These are phyloP conservation scores for Terana coerulea DNA, from an alignment of 768 basidiomycete species.

Conservation along the genomic window DNA sequence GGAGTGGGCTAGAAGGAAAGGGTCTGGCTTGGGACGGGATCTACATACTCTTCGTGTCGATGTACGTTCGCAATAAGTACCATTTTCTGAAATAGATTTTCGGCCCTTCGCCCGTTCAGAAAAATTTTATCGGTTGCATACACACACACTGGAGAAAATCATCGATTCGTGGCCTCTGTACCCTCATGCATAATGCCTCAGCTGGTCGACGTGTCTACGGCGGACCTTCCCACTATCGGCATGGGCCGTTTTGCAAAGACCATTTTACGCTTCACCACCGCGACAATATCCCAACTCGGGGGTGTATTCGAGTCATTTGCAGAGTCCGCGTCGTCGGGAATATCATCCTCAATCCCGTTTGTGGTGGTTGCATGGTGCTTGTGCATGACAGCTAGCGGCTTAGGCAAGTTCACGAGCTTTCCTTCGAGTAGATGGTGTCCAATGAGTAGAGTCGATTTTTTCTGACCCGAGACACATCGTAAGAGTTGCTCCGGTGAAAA, in stretches of 20 bases:
- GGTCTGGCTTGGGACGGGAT: constrained; percentile 28
- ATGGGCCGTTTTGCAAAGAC: constrained; percentile 82
- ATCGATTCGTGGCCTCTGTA: too few species aligned
- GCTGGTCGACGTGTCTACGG: background rate
- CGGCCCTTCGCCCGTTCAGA: too few species aligned
- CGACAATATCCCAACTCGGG: constrained; percentile 55
- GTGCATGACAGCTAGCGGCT: constrained; percentile 77
- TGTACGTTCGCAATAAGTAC: constrained; percentile 2
- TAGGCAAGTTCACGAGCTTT: constrained; percentile 68
- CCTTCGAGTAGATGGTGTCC: constrained; percentile 93
- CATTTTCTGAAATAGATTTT: too few species aligned
- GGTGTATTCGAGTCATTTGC: constrained; percentile 21
- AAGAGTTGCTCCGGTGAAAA: background rate
- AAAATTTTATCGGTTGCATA: too few species aligned
- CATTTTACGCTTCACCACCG: constrained; percentile 77
- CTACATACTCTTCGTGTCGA: constrained; percentile 27
- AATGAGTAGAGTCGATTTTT: constrained; percentile 73
- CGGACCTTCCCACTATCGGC: constrained; percentile 43
- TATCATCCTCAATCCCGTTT: constrained; percentile 19
- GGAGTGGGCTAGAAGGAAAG: constrained; percentile 34
- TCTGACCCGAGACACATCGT: constrained; percentile 35
- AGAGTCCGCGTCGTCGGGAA: constrained; percentile 16
- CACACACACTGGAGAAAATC: too few species aligned
- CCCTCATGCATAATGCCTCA: too few species aligned
- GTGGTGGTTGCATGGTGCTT: constrained; percentile 20